These are phyloP conservation scores for Prunus campanulata DNA, from an alignment of 306 rosid genomes.

Conservation along the genomic window DNA sequence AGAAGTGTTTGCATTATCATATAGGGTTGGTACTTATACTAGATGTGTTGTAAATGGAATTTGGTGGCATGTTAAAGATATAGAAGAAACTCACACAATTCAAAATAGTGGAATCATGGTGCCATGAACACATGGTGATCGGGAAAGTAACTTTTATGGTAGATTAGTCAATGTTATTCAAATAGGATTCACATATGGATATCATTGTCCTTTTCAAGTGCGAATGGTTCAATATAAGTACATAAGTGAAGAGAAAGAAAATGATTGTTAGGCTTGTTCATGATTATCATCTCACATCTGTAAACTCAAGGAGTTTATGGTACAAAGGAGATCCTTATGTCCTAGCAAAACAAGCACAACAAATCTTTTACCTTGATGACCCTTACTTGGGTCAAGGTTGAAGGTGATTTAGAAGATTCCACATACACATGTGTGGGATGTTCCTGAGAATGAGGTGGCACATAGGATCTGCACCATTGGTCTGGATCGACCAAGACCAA, in stretches of 20 bases:
- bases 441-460: background rate
- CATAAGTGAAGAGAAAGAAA: background rate
- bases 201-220: background rate
- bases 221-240: constrained; percentile 7
- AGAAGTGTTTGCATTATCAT: background rate
- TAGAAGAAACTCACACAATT: background rate
- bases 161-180: background rate
- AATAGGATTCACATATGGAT: background rate
- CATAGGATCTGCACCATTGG: too few relatives aligned
- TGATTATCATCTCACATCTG: background rate
- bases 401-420: background rate
- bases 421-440: background rate
- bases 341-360: background rate
- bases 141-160: background rate
- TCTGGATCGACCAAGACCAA: too few relatives aligned
- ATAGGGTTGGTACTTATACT: background rate
- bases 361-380: background rate
- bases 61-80: background rate
- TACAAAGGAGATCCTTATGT: background rate
- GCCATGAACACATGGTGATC: background rate
- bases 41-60: background rate
- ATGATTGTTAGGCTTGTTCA: background rate
- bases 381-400: background rate
- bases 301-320: background rate
- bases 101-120: constrained; percentile 1